Evolutionary conservation across 2,329 filamentous ascomycete genomes (phyloP).

Genomic region (Hirsutella minnesotensis): DNA sequence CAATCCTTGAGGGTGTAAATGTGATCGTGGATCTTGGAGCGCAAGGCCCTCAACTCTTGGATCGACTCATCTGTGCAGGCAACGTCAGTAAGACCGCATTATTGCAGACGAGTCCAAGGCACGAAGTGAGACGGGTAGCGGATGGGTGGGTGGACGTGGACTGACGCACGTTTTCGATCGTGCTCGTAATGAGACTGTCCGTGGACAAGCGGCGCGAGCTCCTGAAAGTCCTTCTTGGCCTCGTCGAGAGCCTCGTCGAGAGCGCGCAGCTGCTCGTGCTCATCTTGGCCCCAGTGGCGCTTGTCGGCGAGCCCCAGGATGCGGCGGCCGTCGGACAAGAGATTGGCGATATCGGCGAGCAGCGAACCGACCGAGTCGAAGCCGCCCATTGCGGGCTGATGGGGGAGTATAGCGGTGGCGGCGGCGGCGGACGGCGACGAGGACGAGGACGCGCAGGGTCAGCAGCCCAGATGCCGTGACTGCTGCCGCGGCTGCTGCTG

Average conservation of each 20-base stretch:
- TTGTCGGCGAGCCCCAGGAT: conserved; percentile 46
- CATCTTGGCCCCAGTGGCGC: conserved; percentile 44
- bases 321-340: conserved; percentile 39
- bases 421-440: not conserved
- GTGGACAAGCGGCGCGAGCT: conserved; percentile 41
- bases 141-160: too few species aligned
- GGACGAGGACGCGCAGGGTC: too few species aligned
- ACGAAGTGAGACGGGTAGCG: too few species aligned
- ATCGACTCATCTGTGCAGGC: conserved; percentile 34
- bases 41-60: conserved; percentile 34
- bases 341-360: conserved; percentile 44
- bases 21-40: conserved; percentile 33
- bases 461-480: not conserved
- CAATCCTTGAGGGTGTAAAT: conserved; percentile 40
- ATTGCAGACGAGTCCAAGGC: not conserved
- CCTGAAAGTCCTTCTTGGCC: conserved; percentile 49
- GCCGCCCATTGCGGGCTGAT: conserved; percentile 20
- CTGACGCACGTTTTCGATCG: conserved; percentile 37
- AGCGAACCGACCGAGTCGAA: conserved; percentile 44
- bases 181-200: conserved; percentile 46
- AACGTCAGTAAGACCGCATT: not conserved
- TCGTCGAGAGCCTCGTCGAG: conserved; percentile 45
- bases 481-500: not conserved
- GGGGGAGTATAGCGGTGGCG: not conserved
- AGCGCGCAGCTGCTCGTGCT: conserved; percentile 45